phyloP scores from a whole-genome alignment of 1,284 basidiomycete genomes.

The Peniophora sp. region DNA sequence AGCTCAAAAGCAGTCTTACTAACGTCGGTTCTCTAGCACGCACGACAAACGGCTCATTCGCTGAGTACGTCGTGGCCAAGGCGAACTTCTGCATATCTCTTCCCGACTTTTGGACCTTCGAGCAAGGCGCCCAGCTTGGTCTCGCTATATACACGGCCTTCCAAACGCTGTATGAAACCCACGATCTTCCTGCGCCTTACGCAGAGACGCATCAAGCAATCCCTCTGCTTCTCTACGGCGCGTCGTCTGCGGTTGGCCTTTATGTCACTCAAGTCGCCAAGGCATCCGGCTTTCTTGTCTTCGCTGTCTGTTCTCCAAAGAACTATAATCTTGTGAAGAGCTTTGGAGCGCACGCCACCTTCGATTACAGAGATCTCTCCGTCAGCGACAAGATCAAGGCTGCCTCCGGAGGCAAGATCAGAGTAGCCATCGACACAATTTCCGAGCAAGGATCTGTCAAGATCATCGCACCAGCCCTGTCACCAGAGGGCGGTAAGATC shows the following conservation, averaged over 20 bases:
- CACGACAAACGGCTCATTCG: conserved; percentile 21
- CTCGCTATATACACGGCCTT: conserved; percentile 20
- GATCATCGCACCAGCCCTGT: neutral
- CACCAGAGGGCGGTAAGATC: neutral
- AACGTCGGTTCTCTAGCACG: neutral
- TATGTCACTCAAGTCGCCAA: conserved; percentile 36
- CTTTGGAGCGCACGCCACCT: conserved; percentile 31
- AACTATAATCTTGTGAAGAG: conserved; percentile 28
- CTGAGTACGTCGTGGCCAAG: conserved; percentile 22
- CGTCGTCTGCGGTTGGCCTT: conserved; percentile 27
- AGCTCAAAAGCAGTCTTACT: neutral
- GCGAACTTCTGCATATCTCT: conserved; percentile 19
- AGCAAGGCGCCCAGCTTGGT: conserved; percentile 22
- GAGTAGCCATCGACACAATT: conserved; percentile 17
- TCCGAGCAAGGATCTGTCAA: neutral
- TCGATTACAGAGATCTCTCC: conserved; percentile 23
- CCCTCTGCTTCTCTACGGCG: conserved; percentile 19
- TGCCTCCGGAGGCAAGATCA: conserved; percentile 13
- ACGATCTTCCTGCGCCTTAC: neutral
- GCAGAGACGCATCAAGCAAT: conserved; percentile 17
- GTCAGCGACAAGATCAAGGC: conserved; percentile 16
- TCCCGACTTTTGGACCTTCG: conserved; percentile 21
- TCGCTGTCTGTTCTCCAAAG: conserved; percentile 29
- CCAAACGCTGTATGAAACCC: conserved; percentile 18
- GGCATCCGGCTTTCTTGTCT: conserved; percentile 30